phyloP scores from a whole-genome alignment of 352 stramenopile genomes.

The Thalassiosira pacifica region DNA sequence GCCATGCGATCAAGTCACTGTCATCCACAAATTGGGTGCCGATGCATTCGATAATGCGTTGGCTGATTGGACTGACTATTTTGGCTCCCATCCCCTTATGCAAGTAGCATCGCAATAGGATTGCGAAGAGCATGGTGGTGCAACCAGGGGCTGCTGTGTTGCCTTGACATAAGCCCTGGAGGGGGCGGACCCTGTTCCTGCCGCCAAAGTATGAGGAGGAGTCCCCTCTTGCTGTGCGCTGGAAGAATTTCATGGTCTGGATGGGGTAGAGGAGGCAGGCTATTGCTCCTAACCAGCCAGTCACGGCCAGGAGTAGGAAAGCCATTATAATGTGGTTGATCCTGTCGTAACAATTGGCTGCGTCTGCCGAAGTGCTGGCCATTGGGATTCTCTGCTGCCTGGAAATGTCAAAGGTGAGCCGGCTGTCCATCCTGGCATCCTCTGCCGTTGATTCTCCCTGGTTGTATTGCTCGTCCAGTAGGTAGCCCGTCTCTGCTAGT shows the following conservation, averaged over 20 bases:
- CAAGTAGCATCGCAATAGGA: slow-evolving; percentile 12
- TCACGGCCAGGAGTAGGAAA: slow-evolving; percentile 7
- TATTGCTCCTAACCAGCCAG: neutral
- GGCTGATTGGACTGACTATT: slow-evolving; percentile 4
- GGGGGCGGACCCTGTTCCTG: neutral
- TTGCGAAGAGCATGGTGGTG: too few species aligned
- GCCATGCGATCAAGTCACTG: neutral
- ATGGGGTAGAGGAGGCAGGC: slow-evolving; percentile 20
- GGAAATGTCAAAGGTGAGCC: too few species aligned
- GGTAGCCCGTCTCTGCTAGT: too few species aligned
- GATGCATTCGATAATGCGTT: neutral
- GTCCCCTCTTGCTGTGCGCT: slow-evolving; percentile 27
- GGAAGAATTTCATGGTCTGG: slow-evolving; percentile 44
- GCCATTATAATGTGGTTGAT: slow-evolving; percentile 43
- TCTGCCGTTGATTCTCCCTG: too few species aligned
- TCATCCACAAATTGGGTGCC: slow-evolving; percentile 20
- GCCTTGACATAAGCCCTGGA: slow-evolving; percentile 38
- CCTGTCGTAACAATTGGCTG: slow-evolving; percentile 47
- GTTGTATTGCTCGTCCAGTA: too few species aligned
- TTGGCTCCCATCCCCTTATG: slow-evolving; percentile 2
- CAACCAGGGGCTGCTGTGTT: slow-evolving; percentile 2
- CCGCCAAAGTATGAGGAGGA: slow-evolving; percentile 26
- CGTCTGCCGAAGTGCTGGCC: slow-evolving; percentile 10
- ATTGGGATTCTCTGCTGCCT: too few species aligned
- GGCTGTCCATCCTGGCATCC: too few species aligned